Conservation (phyloP, 768 basidiomycete species). For the Termitomyces sp. region DNA sequence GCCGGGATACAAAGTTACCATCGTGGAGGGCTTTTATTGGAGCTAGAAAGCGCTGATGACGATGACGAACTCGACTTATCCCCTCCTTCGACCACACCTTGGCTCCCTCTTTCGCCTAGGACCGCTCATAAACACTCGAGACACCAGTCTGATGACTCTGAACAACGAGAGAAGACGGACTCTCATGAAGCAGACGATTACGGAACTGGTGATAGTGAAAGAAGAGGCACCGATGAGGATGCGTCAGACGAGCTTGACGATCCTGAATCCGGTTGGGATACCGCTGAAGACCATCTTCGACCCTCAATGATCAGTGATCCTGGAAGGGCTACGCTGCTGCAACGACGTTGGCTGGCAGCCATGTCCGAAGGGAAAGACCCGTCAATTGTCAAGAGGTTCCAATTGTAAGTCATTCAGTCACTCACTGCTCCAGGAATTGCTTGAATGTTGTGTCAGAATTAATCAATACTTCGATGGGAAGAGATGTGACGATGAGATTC, state of each 20-base stretch:
- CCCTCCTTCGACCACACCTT: slow-evolving; percentile 26
- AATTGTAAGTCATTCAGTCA: slow-evolving; percentile 46
- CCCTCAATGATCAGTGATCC: slow-evolving; percentile 80
- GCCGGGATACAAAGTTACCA: slow-evolving; percentile 5
- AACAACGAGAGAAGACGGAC: slow-evolving; percentile 33
- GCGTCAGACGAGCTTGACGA: slow-evolving; percentile 36
- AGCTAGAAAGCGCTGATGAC: slow-evolving; percentile 15
- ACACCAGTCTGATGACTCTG: slow-evolving; percentile 42
- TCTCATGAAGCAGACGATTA: slow-evolving; percentile 27
- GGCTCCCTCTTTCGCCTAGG: slow-evolving; percentile 53
- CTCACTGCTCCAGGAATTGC: neutral
- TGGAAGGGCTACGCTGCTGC: slow-evolving; percentile 68
- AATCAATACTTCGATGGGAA: slow-evolving; percentile 94
- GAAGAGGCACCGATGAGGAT: slow-evolving; percentile 37
- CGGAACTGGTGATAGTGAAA: slow-evolving; percentile 25
- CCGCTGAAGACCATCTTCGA: slow-evolving; percentile 38
- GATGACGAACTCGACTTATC: slow-evolving; percentile 15
- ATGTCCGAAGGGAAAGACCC: slow-evolving; percentile 83
- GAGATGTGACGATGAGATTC: slow-evolving; percentile 87
- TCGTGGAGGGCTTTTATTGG: slow-evolving; percentile 16
- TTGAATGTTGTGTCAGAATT: slow-evolving; percentile 43
- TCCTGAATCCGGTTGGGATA: slow-evolving; percentile 40
- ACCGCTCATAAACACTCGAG: slow-evolving; percentile 40
- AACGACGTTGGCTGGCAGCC: slow-evolving; percentile 83
- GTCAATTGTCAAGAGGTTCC: slow-evolving; percentile 65